Evolutionary conservation across 2,329 filamentous ascomycete genomes (phyloP).

Genomic region (Monosporascus sp.): DNA sequence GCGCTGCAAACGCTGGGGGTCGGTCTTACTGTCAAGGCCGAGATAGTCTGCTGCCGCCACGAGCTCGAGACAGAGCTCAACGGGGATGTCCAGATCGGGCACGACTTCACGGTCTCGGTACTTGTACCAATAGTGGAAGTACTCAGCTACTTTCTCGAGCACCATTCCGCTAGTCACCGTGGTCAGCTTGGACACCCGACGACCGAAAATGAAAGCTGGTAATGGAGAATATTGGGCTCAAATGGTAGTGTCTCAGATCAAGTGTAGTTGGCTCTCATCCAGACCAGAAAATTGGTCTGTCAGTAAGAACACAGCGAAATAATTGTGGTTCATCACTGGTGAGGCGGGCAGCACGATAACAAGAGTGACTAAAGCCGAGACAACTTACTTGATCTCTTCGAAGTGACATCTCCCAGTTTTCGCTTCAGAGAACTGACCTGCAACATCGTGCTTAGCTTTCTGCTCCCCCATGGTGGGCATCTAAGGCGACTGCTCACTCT

Average conservation of each 20-base stretch:
- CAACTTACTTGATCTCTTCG: conserved; percentile 66
- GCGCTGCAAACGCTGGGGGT: background rate
- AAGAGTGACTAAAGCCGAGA: background rate
- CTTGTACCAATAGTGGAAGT: conserved; percentile 78
- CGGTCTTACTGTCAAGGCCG: conserved; percentile 55
- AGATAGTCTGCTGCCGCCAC: conserved; percentile 74
- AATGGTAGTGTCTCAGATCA: conserved; percentile 49
- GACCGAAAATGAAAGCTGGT: conserved; percentile 6
- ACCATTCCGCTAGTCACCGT: conserved; percentile 54
- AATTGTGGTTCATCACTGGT: conserved; percentile 33
- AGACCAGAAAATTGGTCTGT: conserved; percentile 43
- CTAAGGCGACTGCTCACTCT: conserved; percentile 41
- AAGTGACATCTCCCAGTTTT: conserved; percentile 60
- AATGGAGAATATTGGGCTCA: background rate
- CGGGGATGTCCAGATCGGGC: conserved; percentile 74
- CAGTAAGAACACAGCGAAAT: conserved; percentile 40
- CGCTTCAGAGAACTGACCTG: conserved; percentile 62
- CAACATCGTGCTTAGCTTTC: conserved; percentile 5
- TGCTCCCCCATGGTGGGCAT: background rate
- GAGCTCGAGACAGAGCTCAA: conserved; percentile 72
- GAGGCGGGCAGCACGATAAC: background rate
- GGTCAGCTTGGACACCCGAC: conserved; percentile 13
- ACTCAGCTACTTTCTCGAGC: conserved; percentile 76
- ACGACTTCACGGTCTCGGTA: conserved; percentile 66
- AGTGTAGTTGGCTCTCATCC: conserved; percentile 55